Evolutionary conservation across 495 filamentous ascomycete species (phyloP).

Genomic region (Massariosphaeria phaeospora): DNA sequence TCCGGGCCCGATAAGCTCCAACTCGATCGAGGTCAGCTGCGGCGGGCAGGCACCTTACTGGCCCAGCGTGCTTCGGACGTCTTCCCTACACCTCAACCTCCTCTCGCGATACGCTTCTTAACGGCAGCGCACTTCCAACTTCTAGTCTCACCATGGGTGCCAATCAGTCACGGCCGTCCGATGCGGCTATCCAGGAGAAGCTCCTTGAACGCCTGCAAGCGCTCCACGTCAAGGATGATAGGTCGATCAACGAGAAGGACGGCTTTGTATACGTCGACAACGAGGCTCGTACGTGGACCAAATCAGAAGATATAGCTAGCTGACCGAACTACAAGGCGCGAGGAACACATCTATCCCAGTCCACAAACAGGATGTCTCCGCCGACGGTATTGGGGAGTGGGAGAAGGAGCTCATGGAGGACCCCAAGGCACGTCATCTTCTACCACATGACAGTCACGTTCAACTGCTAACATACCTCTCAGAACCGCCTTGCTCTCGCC

Average conservation of each 20-base stretch:
- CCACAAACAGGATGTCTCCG: constrained; percentile 41
- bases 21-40: too few relatives aligned
- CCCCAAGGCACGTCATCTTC: constrained; percentile 50
- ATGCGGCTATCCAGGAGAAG: constrained; percentile 40
- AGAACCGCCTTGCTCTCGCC: constrained; percentile 64
- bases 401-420: constrained; percentile 57
- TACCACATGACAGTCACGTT: not conserved
- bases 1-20: too few relatives aligned
- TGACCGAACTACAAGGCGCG: constrained; percentile 25
- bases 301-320: not conserved
- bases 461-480: constrained; percentile 2
- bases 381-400: constrained; percentile 50
- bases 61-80: too few relatives aligned
- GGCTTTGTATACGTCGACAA: constrained; percentile 46
- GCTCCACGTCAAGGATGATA: constrained; percentile 35
- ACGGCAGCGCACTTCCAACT: not conserved
- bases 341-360: constrained; percentile 2
- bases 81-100: not conserved
- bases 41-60: too few relatives aligned
- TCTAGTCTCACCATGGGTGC: constrained; percentile 43
- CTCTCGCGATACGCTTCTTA: not conserved
- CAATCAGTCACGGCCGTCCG: constrained; percentile 44
- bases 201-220: constrained; percentile 44
- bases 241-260: constrained; percentile 39
- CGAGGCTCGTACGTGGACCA: constrained; percentile 10